These are phyloP conservation scores for Cyberlindnera lachancei DNA, from an alignment of 805 yeast genomes.

Conservation along the genomic window DNA sequence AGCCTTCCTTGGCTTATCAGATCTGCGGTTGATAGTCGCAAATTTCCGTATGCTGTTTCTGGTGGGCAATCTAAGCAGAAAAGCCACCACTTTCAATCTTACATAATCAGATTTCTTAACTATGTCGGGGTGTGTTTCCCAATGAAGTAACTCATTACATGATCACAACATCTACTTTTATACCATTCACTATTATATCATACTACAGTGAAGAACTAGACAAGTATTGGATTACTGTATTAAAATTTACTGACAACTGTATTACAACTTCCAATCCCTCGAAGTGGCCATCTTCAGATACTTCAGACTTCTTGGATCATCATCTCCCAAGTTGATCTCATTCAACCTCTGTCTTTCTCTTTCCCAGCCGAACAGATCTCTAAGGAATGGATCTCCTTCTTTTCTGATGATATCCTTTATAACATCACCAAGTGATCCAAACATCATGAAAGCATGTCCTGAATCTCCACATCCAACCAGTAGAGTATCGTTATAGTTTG, in stretches of 20 bases:
- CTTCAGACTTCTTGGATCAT: slow-evolving; percentile 22
- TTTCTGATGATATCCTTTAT: slow-evolving; percentile 15
- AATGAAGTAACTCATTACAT: no score
- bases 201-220: no score
- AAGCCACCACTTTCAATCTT: no score
- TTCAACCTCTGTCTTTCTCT: slow-evolving; percentile 20
- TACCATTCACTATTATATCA: no score
- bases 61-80: no score
- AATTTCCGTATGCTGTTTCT: no score
- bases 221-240: neutral
- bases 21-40: no score
- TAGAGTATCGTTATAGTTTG: slow-evolving; percentile 23
- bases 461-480: slow-evolving; percentile 32
- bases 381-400: slow-evolving; percentile 13
- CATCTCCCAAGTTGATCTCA: slow-evolving; percentile 17
- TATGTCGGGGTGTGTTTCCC: no score
- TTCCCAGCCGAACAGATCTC: slow-evolving; percentile 21
- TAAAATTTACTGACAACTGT: no score
- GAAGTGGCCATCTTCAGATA: slow-evolving; percentile 21
- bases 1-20: no score
- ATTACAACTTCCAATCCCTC: slow-evolving; percentile 16
- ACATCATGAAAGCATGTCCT: slow-evolving; percentile 32
- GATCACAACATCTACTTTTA: no score
- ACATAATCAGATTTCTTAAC: no score
- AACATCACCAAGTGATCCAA: slow-evolving; percentile 27